phyloP scores from a whole-genome alignment of 805 yeast genomes.

The Zygosaccharomyces lentus region DNA sequence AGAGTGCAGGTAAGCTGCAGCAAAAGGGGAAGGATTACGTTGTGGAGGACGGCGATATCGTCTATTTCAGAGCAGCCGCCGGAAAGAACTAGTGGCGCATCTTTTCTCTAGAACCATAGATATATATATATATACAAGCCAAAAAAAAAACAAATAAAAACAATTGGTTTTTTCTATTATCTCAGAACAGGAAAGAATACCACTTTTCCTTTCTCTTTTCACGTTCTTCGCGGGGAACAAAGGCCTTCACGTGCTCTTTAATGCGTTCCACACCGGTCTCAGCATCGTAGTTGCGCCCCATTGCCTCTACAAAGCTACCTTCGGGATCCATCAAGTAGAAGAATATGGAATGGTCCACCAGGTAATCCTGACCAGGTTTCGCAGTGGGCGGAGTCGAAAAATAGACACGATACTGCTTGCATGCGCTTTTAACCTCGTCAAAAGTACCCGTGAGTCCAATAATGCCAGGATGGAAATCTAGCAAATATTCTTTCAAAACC shows the following conservation, averaged over 20 bases:
- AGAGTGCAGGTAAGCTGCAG: conserved; percentile 82
- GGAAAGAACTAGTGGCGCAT: conserved; percentile 56
- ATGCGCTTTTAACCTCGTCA: conserved; percentile 74
- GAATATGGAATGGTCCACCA: conserved; percentile 96
- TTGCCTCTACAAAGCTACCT: conserved; percentile 89
- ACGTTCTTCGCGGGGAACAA: conserved; percentile 66
- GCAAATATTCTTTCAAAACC: conserved; percentile 72
- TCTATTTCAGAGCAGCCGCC: conserved; percentile 91
- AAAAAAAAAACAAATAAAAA: conserved; percentile 1
- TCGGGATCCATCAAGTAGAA: conserved; percentile 98
- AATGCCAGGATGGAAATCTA: conserved; percentile 85
- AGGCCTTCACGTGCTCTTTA: conserved; percentile 67
- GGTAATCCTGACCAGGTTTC: conserved; percentile 92
- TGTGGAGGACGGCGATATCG: conserved; percentile 91
- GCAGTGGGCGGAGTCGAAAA: conserved; percentile 95
- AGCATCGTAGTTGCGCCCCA: conserved; percentile 87
- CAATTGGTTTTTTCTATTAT: conserved; percentile 1
- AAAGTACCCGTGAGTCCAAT: conserved; percentile 90
- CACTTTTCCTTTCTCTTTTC: conserved; percentile 58
- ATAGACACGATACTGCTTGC: conserved; percentile 90
- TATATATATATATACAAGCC: conserved; percentile 5
- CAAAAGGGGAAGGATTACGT: conserved; percentile 93
- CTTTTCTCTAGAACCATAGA: conserved; percentile 7
- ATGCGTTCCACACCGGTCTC: conserved; percentile 74
- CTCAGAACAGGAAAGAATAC: conserved; percentile 40